Base-by-base conservation (phyloP, 2,329 filamentous ascomycete species). In the Diaporthe helianthi region DNA sequence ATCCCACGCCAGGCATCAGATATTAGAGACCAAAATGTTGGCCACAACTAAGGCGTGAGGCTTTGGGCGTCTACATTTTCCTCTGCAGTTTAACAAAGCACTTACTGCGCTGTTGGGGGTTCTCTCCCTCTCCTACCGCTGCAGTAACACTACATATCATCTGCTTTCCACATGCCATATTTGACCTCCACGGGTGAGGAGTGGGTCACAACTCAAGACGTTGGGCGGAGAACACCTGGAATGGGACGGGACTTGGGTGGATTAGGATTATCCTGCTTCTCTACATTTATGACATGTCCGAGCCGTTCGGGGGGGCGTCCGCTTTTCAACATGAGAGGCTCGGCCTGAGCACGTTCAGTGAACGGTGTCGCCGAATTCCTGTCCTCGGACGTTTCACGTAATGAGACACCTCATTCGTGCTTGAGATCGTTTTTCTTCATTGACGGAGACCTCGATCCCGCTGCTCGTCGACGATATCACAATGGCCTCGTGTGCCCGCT, bases 371-470 rank as follows among this genome's bases (percentile, higher is more conserved):
- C 29, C 19, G 24, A 7, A 22, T 2, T 19, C 10, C 29, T 33
- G n/a, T 63, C n/a, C 7, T 47, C 26, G 7, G 29, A 36, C 44
- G 44, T 9, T 63, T 36, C 58, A 63, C 44, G n/a, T 15, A 12
- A n/a, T 47, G 24, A 15, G 36, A 12, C n/a, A 36, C 1, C 24
- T 47, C 24, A 29, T 49, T 63, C 58, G 44, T 63, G 44, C 49
- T 69, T 69, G 61, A 69, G 63, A 71, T 67, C 55, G 67, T 69
- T 60, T 71, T 60, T 58, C 68, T 71, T 64, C 41, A 69, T 71
- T 71, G 67, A 67, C 67, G 67, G 69, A 67, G 64, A 71, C 60
- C 67, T 69, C 67, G 55, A 22, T 47, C 54, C 69, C 67, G 67
- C 52, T 63, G 49, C 67, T 71, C 65, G 52, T 67, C 69, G 67